A percentile compares a stretch with the other conserved stretches of the same genome.
phyloP scores from a whole-genome alignment of 345 rosid genomes.

The Schrenkiella parvula region DNA sequence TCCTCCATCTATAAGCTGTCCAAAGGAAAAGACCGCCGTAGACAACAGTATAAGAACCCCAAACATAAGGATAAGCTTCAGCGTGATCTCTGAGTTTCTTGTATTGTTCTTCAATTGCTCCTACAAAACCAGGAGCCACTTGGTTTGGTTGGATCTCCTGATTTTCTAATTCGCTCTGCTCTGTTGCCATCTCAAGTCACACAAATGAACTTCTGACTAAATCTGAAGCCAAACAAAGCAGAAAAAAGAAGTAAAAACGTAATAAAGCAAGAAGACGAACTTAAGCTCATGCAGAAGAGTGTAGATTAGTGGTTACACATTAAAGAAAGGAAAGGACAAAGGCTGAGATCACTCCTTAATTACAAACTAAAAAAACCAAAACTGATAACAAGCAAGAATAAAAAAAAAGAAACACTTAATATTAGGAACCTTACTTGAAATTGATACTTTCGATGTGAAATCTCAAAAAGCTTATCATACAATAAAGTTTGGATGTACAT shows the following conservation, averaged over 20 bases:
- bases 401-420: neutral
- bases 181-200: conserved; percentile 30
- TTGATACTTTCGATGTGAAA: neutral
- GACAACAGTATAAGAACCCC: conserved; percentile 84
- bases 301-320: neutral
- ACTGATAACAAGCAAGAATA: neutral
- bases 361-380: neutral
- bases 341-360: neutral
- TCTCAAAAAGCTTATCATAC: neutral
- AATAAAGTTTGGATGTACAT: neutral
- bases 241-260: neutral
- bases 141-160: conserved; percentile 24
- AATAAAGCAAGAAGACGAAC: neutral
- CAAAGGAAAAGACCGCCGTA: conserved; percentile 81
- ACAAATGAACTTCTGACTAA: conserved; percentile 5
- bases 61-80: conserved; percentile 79
- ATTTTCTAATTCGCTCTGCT: conserved; percentile 36
- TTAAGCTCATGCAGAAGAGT: neutral
- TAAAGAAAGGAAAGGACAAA: neutral
- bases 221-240: neutral
- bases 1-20: conserved; percentile 74
- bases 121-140: conserved; percentile 36
- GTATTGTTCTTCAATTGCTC: conserved; percentile 48
- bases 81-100: conserved; percentile 66
- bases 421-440: neutral